Evolutionary conservation across 148 eudicot genomes (phyloP), one percentile per base, ranked within the genome.

Genomic region (Heliosperma pusillum): DNA sequence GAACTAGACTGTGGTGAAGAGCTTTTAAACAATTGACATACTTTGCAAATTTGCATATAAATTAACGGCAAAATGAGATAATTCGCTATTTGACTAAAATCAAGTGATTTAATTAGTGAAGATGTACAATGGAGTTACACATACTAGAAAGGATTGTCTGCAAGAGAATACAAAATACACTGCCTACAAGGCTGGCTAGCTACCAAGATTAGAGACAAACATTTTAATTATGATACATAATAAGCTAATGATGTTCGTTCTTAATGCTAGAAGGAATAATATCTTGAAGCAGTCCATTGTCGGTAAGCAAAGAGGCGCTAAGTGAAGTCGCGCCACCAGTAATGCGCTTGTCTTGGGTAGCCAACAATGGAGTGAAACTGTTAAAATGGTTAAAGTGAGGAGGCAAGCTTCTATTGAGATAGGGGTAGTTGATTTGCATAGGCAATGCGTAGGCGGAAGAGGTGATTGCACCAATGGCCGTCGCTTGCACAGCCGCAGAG

Each of bases 241-340:
- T 53, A 33, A 33, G 50, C 29, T 61, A 7, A 10, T 69, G 47
- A 63, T 78, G 80, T 63, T 78, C 80, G 36, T 68, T 64, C 71
- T 75, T 81, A 56, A 63, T 62, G 26, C 73, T 59, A 22, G 73
- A 77, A 22, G 85, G 88, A 63, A 88, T 74, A 47, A 90, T 82
- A 69, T 90, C 94, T 77, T 90, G 91, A 62, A 88, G 86, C 64
- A 90, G 87, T 52, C 89, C 93, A 82, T 85, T 56, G 27, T 87
- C 88, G 25, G 53, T 52, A 12, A 83, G 69, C 79, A 77, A 83
- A 83, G 75, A 66, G 66, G 78, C 25, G 26, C 66, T 22, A 20
- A 52, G n/a, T 8, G 61, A 7, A 30, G 55, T 8, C 42, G 42
- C 40, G 27, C 70, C 81, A 69, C n/a, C 25, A 61, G 69, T 61